phyloP scores from a whole-genome alignment of 768 basidiomycete genomes.

The Roridomyces roridus region DNA sequence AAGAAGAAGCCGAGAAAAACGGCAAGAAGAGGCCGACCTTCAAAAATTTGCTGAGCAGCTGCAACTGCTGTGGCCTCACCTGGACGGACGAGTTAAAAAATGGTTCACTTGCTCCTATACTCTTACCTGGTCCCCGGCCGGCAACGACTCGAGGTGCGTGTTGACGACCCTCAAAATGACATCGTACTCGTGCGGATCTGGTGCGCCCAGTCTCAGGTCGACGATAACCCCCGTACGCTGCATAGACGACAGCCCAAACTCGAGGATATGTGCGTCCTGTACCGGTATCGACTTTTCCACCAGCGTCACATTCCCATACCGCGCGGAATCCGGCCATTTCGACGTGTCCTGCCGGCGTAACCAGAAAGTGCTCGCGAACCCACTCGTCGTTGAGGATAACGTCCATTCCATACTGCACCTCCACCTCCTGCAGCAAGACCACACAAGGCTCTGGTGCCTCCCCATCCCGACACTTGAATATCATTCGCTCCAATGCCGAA shows the following conservation, averaged over 20 bases:
- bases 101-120: too few species aligned
- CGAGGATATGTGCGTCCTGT: conserved; percentile 51
- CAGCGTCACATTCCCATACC: conserved; percentile 76
- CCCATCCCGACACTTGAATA: conserved; percentile 52
- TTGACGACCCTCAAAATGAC: conserved; percentile 68
- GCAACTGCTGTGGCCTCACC: conserved; percentile 57
- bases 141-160: conserved; percentile 76
- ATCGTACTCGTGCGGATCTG: conserved; percentile 40
- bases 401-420: conserved; percentile 44
- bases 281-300: conserved; percentile 59
- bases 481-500: conserved; percentile 61
- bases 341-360: conserved; percentile 59
- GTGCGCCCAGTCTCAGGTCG: conserved; percentile 52
- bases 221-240: conserved; percentile 62
- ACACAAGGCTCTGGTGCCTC: conserved; percentile 63
- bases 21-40: conserved; percentile 35
- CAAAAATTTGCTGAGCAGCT: conserved; percentile 56
- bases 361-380: conserved; percentile 64
- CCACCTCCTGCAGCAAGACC: conserved; percentile 76
- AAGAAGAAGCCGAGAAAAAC: not conserved
- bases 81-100: too few species aligned
- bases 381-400: conserved; percentile 62
- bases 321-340: conserved; percentile 57
- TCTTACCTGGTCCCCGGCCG: conserved; percentile 44
- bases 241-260: conserved; percentile 58